Conservation (phyloP, 2,329 filamentous ascomycete genomes). For the Pseudogymnoascus sp. region DNA sequence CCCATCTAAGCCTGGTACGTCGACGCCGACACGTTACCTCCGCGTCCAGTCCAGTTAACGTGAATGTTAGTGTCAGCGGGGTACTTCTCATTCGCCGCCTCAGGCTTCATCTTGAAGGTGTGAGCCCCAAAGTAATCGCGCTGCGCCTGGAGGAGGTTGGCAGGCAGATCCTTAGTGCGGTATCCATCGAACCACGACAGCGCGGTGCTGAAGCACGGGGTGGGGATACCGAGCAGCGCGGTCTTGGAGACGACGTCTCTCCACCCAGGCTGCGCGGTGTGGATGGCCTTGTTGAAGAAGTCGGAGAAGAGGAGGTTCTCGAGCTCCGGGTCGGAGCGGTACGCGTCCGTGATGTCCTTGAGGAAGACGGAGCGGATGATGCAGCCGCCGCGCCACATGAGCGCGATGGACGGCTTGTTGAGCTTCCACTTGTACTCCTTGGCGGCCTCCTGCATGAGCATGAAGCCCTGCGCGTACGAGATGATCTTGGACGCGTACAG, state of each 20-base stretch:
- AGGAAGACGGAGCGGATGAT: conserved; percentile 99
- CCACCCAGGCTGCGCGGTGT: conserved; percentile 91
- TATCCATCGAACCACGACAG: conserved; percentile 99
- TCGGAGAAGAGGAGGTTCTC: conserved; percentile 98
- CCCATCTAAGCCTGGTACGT: conserved; percentile 83
- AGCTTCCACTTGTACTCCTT: conserved; percentile 97
- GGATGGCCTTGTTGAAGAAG: conserved; percentile 99
- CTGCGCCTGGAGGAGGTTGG: conserved; percentile 97
- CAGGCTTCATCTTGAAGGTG: conserved; percentile 83
- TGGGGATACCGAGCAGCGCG: conserved; percentile 89
- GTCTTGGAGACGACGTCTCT: conserved; percentile 85
- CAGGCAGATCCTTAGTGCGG: conserved; percentile 91
- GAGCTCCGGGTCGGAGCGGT: conserved; percentile 87
- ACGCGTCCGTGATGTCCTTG: conserved; percentile 97
- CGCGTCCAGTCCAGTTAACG: conserved; percentile 99
- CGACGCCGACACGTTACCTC: conserved; percentile 92
- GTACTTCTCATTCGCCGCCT: conserved; percentile 69
- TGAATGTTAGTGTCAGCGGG: conserved; percentile 81
- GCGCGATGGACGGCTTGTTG: conserved; percentile 98
- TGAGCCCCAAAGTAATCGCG: conserved; percentile 98
- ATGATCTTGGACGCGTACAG: conserved; percentile 99
- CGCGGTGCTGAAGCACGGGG: conserved; percentile 91
- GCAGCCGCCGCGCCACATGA: conserved; percentile 99
- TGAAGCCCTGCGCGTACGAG: conserved; percentile 98
- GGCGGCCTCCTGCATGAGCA: conserved; percentile 99